Base-by-base conservation (phyloP, 345 rosid species). In the Eucalyptus albens region DNA sequence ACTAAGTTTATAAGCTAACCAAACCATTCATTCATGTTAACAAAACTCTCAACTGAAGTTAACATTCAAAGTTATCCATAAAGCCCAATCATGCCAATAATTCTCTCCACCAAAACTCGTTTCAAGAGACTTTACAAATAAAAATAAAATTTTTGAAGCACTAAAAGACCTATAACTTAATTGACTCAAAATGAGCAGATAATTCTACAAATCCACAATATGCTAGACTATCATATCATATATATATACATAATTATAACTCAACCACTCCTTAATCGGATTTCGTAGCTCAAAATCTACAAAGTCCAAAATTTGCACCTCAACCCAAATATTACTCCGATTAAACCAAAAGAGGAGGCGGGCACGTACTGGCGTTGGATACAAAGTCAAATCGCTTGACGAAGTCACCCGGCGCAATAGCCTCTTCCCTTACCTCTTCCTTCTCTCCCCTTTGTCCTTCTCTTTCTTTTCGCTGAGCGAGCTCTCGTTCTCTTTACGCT, bases 1-100 rank as follows among this genome's bases (percentile, higher is more conserved):
- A 53, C 24, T 3, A 53, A 53, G 10, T 0, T 53, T 53, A 3
- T 0, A 1, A 0, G 9, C 56, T 3, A 53, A 19, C 4, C 56
- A 53, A 53, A 53, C 2, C 56, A 19, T 10, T 53, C 56, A 53
- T 17, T 1, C 56, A 51, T 51, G 22, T 51, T 17, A 51, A 51
- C 56, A 51, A 51, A 51, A 51, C 22, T 17, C 56, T 51, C 4
- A 17, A 1, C 4, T 51, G 21, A 51, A 17, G 56, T 51, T 0
- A 53, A 56, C 2, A 56, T 56, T 56, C 62, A 22, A 56, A 56
- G 27, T 56, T 56, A 56, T 22, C 27, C 27, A 0, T 21, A 22
- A 56, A 56, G 27, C 27, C 27, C 19, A 24, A 56, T 53, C 56
- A 56, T 21, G 62, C 12, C 26, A 56, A 56, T 9, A 53, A 53